A percentile compares a stretch with the other conserved stretches of the same genome.
phyloP scores from a whole-genome alignment of 2,329 filamentous ascomycete species.

The Pseudogymnoascus sp. region DNA sequence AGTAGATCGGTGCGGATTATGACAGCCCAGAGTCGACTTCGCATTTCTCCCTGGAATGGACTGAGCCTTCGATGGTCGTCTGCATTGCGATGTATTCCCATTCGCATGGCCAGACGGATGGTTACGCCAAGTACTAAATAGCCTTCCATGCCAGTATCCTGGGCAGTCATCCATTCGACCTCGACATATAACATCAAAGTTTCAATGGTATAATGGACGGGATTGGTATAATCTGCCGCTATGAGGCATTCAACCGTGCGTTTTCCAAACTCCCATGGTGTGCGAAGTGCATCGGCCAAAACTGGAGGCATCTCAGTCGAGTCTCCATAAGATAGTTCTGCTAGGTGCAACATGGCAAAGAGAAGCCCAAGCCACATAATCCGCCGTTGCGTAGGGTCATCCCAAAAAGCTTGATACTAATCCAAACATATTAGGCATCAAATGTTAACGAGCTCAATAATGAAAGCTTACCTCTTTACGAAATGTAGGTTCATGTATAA shows the following conservation, averaged over 20 bases:
- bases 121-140: conserved; percentile 10
- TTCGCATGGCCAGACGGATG: conserved; percentile 11
- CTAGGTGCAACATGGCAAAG: conserved; percentile 12
- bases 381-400: conserved; percentile 9
- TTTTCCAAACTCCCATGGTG: conserved; percentile 9
- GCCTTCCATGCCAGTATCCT: conserved; percentile 11
- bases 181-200: conserved; percentile 11
- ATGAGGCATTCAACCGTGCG: conserved; percentile 12
- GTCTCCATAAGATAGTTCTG: conserved; percentile 11
- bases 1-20: conserved; percentile 7
- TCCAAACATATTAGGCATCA: background rate
- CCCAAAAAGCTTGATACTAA: conserved; percentile 13
- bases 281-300: background rate
- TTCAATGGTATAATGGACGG: conserved; percentile 12
- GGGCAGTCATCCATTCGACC: conserved; percentile 13
- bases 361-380: conserved; percentile 14
- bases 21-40: conserved; percentile 9
- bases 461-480: conserved; percentile 10
- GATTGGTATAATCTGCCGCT: conserved; percentile 13
- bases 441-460: background rate
- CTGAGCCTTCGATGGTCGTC: conserved; percentile 5
- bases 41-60: conserved; percentile 10
- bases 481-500: conserved; percentile 14
- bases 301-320: background rate
- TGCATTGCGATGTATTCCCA: conserved; percentile 11